Conservation (phyloP, 2,329 filamentous ascomycete species). For the Penicillium sp. region DNA sequence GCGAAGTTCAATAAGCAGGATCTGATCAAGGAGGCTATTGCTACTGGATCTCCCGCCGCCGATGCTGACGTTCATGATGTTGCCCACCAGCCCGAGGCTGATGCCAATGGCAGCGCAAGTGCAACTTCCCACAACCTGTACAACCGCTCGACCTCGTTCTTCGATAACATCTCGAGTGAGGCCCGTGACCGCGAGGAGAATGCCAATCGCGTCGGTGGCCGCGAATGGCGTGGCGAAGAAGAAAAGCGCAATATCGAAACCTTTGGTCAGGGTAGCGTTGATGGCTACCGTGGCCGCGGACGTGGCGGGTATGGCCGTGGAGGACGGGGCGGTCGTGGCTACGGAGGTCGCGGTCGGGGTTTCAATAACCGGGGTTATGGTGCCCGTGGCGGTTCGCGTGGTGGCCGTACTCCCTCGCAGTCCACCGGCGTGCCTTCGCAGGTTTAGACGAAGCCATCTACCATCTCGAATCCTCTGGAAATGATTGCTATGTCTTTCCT, state of each 20-base stretch:
- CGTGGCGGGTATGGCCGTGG: conserved; percentile 58
- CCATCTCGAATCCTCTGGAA: conserved; percentile 22
- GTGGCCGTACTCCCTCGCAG: conserved; percentile 40
- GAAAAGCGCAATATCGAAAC: conserved; percentile 96
- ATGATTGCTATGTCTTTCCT: conserved; percentile 18
- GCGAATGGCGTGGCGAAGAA: conserved; percentile 89
- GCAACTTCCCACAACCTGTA: conserved; percentile 60
- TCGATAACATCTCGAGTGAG: conserved; percentile 97
- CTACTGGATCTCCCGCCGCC: conserved; percentile 68
- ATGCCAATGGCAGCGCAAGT: conserved; percentile 32
- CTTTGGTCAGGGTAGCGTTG: conserved; percentile 94
- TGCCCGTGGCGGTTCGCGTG: conserved; percentile 42
- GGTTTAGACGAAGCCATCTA: conserved; percentile 26
- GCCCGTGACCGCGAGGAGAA: conserved; percentile 83
- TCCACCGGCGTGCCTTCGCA: conserved; percentile 43
- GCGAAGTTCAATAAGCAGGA: conserved; percentile 89
- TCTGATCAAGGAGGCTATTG: conserved; percentile 83
- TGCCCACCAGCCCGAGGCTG: conserved; percentile 38
- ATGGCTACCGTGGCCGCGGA: conserved; percentile 79
- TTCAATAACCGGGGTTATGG: conserved; percentile 46
- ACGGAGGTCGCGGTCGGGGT: conserved; percentile 43
- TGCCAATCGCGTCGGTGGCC: conserved; percentile 68
- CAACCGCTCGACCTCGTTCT: conserved; percentile 89
- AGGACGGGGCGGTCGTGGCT: conserved; percentile 50
- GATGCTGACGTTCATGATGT: conserved; percentile 54